A percentile compares a stretch with the other conserved stretches of the same genome.
These are phyloP conservation scores for Fusarium chuoi DNA, from an alignment of 2,329 filamentous ascomycete genomes.

Conservation along the genomic window DNA sequence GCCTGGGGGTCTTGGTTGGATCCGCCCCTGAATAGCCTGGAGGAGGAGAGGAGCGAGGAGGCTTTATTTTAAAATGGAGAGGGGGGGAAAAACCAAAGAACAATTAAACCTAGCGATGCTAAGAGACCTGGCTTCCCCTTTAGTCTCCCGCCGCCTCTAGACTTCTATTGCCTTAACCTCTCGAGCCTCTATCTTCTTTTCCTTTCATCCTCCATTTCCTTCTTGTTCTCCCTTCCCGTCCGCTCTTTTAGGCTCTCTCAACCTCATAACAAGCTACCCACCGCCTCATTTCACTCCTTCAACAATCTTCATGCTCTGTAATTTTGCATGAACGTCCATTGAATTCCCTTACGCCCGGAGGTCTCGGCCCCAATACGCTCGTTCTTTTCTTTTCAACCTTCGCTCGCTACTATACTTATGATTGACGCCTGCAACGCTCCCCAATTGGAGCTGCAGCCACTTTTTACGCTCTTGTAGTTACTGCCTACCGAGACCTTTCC, in stretches of 20 bases:
- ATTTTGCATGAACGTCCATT: conserved; percentile 15
- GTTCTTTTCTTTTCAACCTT: conserved; percentile 39
- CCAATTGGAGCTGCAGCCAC: conserved; percentile 41
- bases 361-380: conserved; percentile 46
- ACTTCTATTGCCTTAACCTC: conserved; percentile 16
- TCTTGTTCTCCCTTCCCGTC: conserved; percentile 20
- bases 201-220: not conserved
- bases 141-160: conserved; percentile 30
- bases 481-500: conserved; percentile 19
- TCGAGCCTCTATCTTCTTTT: conserved; percentile 22
- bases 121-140: conserved; percentile 35
- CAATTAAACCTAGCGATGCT: conserved; percentile 44
- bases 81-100: conserved; percentile 38
- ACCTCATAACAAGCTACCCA: not conserved
- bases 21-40: conserved; percentile 41
- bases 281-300: not conserved
- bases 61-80: conserved; percentile 44
- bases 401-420: conserved; percentile 47
- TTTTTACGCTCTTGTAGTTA: conserved; percentile 31
- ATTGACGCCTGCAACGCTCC: conserved; percentile 44
- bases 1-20: conserved; percentile 42
- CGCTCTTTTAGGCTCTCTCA: conserved; percentile 20
- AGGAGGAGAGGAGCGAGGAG: conserved; percentile 24
- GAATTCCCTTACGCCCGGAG: conserved; percentile 24
- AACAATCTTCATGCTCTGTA: conserved; percentile 6